Conservation (phyloP, 2,329 filamentous ascomycete genomes). For the Claviceps maximensis region DNA sequence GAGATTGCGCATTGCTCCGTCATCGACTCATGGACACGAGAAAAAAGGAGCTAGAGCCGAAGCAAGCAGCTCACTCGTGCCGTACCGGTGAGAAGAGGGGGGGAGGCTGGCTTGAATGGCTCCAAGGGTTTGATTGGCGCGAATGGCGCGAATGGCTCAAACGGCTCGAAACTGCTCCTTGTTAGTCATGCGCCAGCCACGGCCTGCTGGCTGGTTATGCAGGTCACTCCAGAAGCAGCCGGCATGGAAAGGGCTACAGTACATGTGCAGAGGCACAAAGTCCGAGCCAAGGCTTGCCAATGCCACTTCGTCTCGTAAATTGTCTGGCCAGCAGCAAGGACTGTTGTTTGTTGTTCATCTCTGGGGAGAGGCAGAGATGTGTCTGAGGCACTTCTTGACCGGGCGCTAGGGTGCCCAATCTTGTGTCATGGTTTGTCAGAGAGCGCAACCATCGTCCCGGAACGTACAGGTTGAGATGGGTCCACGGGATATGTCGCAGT, state of each 20-base stretch:
- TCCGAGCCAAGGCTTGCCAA: background rate
- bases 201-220: background rate
- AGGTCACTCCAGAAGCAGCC: background rate
- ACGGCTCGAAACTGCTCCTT: background rate
- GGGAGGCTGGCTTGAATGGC: background rate
- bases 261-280: background rate
- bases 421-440: conserved; percentile 2
- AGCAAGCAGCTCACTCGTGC: background rate
- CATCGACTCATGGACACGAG: background rate
- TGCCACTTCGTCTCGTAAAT: background rate
- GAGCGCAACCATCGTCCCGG: background rate
- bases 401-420: conserved; percentile 2
- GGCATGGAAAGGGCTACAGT: background rate
- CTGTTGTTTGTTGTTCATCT: background rate
- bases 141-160: background rate
- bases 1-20: background rate
- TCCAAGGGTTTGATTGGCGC: background rate
- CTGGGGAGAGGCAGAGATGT: background rate
- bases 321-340: background rate
- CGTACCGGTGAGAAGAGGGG: background rate
- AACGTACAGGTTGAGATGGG: background rate
- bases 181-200: background rate
- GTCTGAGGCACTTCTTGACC: conserved; percentile 3
- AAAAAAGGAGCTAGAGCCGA: background rate
- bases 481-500: too few relatives aligned